Evolutionary conservation across 805 yeast species (phyloP), one percentile per base, ranked within the genome.

Genomic region (Candida wancherniae): DNA sequence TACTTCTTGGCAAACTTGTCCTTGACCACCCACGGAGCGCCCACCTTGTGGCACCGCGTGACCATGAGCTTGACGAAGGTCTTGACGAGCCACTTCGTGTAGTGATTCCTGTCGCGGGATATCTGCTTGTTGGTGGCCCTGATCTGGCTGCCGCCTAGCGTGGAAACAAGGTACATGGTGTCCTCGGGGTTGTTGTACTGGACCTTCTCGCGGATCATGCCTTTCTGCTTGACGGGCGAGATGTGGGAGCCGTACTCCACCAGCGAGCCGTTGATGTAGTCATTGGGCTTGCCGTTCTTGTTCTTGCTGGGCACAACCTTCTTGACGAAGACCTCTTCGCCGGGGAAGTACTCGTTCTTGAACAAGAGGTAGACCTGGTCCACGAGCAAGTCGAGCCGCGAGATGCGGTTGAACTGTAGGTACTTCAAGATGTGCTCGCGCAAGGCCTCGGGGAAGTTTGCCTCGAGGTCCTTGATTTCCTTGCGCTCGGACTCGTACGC

Each of bases 21-120:
- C 51, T 80, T 83, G 10, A 92, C 92, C 13, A 90, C 77, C 97
- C 97, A 92, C 3, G 97, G 97, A 3, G 97, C 90, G 3, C 97
- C 97, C 24, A 80, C 67, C 67, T 83, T 84, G 33, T 80, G 71
- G 2, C 88, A 84, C 34, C 95, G 75, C 6, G 82, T 69, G 52
- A 85, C 71, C 26, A 85, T 72, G 53, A 84, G 70, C 57, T 88
- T 84, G 52, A 88, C 70, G 53, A 92, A 80, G n/a, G 95, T 80
- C 54, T 88, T 83, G 21, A 92, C 82, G 32, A 83, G 71, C 75
- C 88, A 81, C 56, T 90, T 92, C 7, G 97, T 88, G 61, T 87
- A 88, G 32, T 81, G 71, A 39, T 81, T 80, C 38, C 97, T 70
- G 51, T 90, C 96, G 42, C 98, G 70, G 19, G 81, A 64, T 14